phyloP scores from a whole-genome alignment of 495 filamentous ascomycete genomes.

The Hypoxylon rickii region DNA sequence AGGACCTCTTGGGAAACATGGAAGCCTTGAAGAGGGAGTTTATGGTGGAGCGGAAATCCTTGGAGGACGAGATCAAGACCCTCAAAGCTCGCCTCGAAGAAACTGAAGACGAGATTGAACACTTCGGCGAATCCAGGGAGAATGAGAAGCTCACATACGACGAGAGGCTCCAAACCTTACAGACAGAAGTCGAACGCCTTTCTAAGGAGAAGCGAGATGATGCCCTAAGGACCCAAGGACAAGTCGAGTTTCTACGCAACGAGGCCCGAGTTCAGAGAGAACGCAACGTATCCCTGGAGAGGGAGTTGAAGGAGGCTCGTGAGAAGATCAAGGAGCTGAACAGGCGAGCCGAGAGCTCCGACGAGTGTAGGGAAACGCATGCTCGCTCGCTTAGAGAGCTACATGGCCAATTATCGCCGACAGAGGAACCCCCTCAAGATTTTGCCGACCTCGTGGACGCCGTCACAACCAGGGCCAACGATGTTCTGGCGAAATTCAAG shows the following conservation, averaged over 20 bases:
- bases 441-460: constrained; percentile 62
- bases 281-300: constrained; percentile 56
- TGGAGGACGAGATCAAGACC: constrained; percentile 77
- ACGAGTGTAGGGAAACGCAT: constrained; percentile 55
- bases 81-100: constrained; percentile 80
- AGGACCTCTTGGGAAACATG: constrained; percentile 92
- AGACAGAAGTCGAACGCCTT: constrained; percentile 68
- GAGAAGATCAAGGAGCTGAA: constrained; percentile 56
- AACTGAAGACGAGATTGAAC: constrained; percentile 85
- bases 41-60: constrained; percentile 74
- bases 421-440: constrained; percentile 60
- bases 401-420: constrained; percentile 64
- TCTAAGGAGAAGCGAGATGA: constrained; percentile 62
- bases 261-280: constrained; percentile 61
- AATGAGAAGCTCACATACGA: constrained; percentile 73
- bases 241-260: constrained; percentile 59
- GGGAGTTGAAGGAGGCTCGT: constrained; percentile 55
- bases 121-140: constrained; percentile 78
- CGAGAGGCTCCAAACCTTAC: constrained; percentile 67
- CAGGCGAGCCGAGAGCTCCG: constrained; percentile 53
- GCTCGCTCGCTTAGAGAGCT: constrained; percentile 62
- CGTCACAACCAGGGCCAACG: constrained; percentile 64
- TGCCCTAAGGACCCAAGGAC: constrained; percentile 57
- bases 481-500: constrained; percentile 51
- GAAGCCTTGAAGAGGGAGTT: constrained; percentile 90